Evolutionary conservation across 2,329 filamentous ascomycete species (phyloP).

Genomic region (Calonectria hongkongensis): DNA sequence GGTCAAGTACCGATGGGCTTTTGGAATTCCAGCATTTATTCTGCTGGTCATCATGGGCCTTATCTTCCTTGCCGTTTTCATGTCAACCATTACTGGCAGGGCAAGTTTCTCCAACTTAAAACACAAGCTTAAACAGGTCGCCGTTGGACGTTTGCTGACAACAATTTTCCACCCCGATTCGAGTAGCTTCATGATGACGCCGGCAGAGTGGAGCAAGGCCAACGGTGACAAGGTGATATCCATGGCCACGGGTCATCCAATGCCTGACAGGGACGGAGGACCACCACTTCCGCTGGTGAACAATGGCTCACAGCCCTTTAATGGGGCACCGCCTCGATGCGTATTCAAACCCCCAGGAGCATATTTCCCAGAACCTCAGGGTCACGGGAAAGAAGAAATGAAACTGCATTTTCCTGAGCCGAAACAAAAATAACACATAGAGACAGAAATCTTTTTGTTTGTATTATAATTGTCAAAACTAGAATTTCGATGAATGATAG

Average conservation of each 20-base stretch:
- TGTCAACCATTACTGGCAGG: slow-evolving; percentile 34
- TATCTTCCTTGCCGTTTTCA: slow-evolving; percentile 35
- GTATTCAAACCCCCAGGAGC: not conserved
- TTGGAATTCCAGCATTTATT: slow-evolving; percentile 48
- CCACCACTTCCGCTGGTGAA: slow-evolving; percentile 11
- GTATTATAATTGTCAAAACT: slow-evolving; percentile 1
- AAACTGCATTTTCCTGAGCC: slow-evolving; percentile 8
- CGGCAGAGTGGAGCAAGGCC: slow-evolving; percentile 40
- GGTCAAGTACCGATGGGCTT: slow-evolving; percentile 47
- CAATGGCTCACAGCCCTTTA: slow-evolving; percentile 20
- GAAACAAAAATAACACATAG: not conserved
- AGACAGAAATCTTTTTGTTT: not conserved
- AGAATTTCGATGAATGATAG: slow-evolving; percentile 27
- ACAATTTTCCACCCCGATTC: slow-evolving; percentile 43
- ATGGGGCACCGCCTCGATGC: slow-evolving; percentile 2
- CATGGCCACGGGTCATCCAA: slow-evolving; percentile 8
- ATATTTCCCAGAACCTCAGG: not conserved
- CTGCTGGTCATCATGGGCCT: slow-evolving; percentile 35
- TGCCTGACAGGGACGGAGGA: slow-evolving; percentile 8
- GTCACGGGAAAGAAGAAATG: not conserved
- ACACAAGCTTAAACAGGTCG: slow-evolving; percentile 45
- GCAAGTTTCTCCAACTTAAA: slow-evolving; percentile 40
- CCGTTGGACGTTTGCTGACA: slow-evolving; percentile 46
- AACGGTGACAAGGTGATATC: slow-evolving; percentile 30
- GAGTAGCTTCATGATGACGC: slow-evolving; percentile 43